Evolutionary conservation across 352 stramenopile species (phyloP), one percentile per base, ranked within the genome.

Genomic region (Phytophthora ohioensis): DNA sequence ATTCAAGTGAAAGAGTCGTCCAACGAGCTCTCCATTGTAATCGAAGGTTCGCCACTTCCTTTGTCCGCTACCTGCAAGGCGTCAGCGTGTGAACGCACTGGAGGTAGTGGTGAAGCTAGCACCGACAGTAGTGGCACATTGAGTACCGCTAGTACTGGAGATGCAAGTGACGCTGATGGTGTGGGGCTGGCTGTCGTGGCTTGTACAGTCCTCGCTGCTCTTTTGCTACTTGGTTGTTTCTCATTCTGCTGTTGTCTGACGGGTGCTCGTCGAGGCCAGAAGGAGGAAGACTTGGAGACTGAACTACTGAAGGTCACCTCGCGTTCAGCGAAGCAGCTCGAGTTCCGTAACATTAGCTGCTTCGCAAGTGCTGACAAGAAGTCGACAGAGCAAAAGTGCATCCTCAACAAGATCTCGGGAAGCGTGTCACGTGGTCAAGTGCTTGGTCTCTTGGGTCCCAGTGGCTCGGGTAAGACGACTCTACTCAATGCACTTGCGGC

Each of bases 391-490:
- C 53, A 61, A 2, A 85, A 83, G 63, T 68, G 67, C 5, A 91
- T 95, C 46, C 59, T 95, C 13, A 73, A 90, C 59, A 76, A 86
- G 27, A 73, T 95, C 30, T 91, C 80, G 0, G 88, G 85, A 1
- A 72, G 62, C 13, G 82, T 85, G 0, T 67, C 75, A 21, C 80
- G 82, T 7, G 88, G 88, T 36, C 69, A 90, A 54, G 84, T 95
- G 34, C 65, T 95, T 7, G 88, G 84, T 0, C 61, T 96, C 15
- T 55, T 96, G 30, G 90, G 90, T 2, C 90, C 90, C 0, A 93
- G 83, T 48, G 90, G 90, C 10, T 92, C 88, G 0, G 90, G 90
- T 31, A 96, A 96, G 64, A 96, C 90, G 41, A 96, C 85, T 57
- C 55, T 96, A 27, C 49, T 95, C 31, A 96, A 94, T 69, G 87